These are phyloP conservation scores for Fusarium sp. DNA, from an alignment of 2,329 filamentous ascomycete species.

Conservation along the genomic window DNA sequence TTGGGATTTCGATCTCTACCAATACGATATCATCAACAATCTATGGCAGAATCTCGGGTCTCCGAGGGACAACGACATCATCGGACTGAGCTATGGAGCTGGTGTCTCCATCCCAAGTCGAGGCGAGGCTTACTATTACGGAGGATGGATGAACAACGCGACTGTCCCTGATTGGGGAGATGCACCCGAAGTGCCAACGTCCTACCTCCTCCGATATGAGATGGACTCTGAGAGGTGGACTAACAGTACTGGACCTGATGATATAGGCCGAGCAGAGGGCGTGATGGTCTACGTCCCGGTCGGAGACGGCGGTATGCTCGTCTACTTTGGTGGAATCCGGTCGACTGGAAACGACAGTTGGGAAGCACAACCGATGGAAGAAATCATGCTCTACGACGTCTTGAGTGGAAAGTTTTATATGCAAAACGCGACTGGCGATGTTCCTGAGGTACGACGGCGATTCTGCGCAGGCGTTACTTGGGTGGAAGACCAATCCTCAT, in stretches of 20 bases:
- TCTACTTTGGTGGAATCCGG: conserved; percentile 72
- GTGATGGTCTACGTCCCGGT: conserved; percentile 70
- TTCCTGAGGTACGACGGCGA: conserved; percentile 64
- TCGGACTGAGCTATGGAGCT: conserved; percentile 67
- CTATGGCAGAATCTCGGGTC: conserved; percentile 64
- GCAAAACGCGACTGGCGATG: conserved; percentile 65
- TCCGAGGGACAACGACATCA: conserved; percentile 52
- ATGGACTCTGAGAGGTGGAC: conserved; percentile 64
- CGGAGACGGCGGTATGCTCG: conserved; percentile 68
- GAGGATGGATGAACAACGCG: conserved; percentile 69
- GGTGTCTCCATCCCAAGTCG: conserved; percentile 65
- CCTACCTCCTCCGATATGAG: conserved; percentile 66
- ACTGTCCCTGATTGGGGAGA: conserved; percentile 63
- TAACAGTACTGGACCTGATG: conserved; percentile 67
- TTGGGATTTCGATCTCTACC: conserved; percentile 62
- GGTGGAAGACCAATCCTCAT: conserved; percentile 69
- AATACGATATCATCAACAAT: conserved; percentile 68
- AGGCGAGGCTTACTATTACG: conserved; percentile 71
- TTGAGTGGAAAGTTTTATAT: conserved; percentile 68
- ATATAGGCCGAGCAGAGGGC: conserved; percentile 68
- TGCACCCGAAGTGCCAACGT: conserved; percentile 60
- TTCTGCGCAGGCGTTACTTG: conserved; percentile 73
- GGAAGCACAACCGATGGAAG: conserved; percentile 58
- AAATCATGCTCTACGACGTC: conserved; percentile 71
- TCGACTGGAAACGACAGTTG: conserved; percentile 62